Conservation (phyloP, 139 green algal species). For the Bryopsis sp. region DNA sequence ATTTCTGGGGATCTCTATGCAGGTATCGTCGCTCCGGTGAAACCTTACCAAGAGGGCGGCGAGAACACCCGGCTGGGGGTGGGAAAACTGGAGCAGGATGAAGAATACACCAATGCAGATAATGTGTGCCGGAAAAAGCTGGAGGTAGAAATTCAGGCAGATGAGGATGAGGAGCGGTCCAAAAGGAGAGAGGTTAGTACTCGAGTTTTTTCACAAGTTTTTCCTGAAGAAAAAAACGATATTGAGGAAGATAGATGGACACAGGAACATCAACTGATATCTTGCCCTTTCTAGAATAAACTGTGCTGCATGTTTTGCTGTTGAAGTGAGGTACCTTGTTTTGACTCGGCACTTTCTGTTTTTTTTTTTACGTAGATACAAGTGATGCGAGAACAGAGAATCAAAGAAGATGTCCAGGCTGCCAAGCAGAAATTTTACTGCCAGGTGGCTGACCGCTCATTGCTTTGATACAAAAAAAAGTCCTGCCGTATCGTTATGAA, state of each 20-base stretch:
- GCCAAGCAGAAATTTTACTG: slow-evolving; percentile 73
- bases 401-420: slow-evolving; percentile 57
- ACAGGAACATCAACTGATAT: too few relatives aligned
- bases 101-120: slow-evolving; percentile 61
- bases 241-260: too few relatives aligned
- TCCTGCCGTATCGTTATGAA: too few relatives aligned
- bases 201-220: neutral
- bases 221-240: neutral
- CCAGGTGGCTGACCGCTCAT: slow-evolving; percentile 52
- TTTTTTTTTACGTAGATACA: slow-evolving; percentile 34
- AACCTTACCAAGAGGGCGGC: slow-evolving; percentile 45
- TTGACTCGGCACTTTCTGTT: neutral
- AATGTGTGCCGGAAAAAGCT: slow-evolving; percentile 56
- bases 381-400: slow-evolving; percentile 53
- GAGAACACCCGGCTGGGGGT: slow-evolving; percentile 62
- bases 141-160: slow-evolving; percentile 71
- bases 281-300: slow-evolving; percentile 13
- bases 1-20: slow-evolving; percentile 19
- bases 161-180: slow-evolving; percentile 58
- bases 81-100: slow-evolving; percentile 72
- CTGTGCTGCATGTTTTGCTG: slow-evolving; percentile 14
- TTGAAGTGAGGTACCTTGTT: slow-evolving; percentile 3
- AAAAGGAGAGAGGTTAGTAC: slow-evolving; percentile 51
- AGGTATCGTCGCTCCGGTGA: slow-evolving; percentile 69
- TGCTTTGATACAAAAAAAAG: too few relatives aligned